phyloP scores from a whole-genome alignment of 2,329 filamentous ascomycete species.

The Westerdykella ornata region DNA sequence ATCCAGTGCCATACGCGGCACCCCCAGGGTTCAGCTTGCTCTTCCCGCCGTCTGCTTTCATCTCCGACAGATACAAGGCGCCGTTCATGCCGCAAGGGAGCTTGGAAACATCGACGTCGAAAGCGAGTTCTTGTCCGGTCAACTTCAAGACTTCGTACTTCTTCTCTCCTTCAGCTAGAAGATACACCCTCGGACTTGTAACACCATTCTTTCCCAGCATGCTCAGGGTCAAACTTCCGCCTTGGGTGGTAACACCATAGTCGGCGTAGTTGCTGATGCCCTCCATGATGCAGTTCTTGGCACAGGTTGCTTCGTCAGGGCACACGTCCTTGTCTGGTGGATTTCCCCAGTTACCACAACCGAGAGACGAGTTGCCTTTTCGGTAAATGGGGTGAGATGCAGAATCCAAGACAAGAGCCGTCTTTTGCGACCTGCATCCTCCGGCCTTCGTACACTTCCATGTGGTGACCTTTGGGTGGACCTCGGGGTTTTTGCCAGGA shows the following conservation, averaged over 20 bases:
- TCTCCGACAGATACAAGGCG: slow-evolving; percentile 37
- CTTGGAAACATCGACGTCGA: slow-evolving; percentile 57
- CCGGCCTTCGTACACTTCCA: slow-evolving; percentile 47
- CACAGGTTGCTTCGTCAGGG: slow-evolving; percentile 46
- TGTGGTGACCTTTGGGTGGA: slow-evolving; percentile 48
- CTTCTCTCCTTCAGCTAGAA: slow-evolving; percentile 53
- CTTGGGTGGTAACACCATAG: slow-evolving; percentile 49
- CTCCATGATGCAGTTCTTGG: slow-evolving; percentile 52
- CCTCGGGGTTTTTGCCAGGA: slow-evolving; percentile 35
- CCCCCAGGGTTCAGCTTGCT: slow-evolving; percentile 43
- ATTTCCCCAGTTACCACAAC: slow-evolving; percentile 30
- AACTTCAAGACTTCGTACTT: slow-evolving; percentile 61
- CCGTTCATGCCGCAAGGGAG: slow-evolving; percentile 40
- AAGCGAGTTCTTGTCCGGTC: slow-evolving; percentile 62
- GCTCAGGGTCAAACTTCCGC: slow-evolving; percentile 45
- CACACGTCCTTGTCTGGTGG: slow-evolving; percentile 42
- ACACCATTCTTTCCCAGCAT: slow-evolving; percentile 34
- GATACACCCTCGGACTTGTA: slow-evolving; percentile 53
- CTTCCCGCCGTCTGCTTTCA: slow-evolving; percentile 34
- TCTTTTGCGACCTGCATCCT: slow-evolving; percentile 46
- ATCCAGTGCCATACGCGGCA: slow-evolving; percentile 56
- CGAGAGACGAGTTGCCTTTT: slow-evolving; percentile 25
- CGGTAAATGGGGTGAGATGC: slow-evolving; percentile 43
- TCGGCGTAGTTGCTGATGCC: slow-evolving; percentile 49
- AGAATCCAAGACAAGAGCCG: slow-evolving; percentile 48